A percentile compares a stretch with the other conserved stretches of the same genome.
phyloP scores from a whole-genome alignment of 2,329 filamentous ascomycete species.

The Scedosporium boydii region DNA sequence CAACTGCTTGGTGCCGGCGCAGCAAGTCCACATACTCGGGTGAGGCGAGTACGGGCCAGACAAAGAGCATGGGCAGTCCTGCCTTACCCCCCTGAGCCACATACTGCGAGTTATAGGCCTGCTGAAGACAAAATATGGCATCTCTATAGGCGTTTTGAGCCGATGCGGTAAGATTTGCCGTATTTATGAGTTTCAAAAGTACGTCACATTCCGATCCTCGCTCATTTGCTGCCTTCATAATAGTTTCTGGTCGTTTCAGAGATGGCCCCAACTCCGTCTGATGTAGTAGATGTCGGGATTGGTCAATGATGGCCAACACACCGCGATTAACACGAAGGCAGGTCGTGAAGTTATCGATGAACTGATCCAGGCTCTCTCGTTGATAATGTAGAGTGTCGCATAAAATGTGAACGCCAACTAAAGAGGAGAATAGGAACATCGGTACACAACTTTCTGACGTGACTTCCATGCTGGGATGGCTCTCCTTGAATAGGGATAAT shows the following conservation, averaged over 20 bases:
- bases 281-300: not conserved
- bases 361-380: not conserved
- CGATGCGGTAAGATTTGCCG: not conserved
- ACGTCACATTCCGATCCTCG: not conserved
- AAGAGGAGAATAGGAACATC: not conserved
- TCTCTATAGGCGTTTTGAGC: not conserved
- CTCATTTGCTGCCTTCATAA: constrained; percentile 10
- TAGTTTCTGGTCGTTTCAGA: not conserved
- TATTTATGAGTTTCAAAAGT: not conserved
- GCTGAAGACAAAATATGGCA: not conserved
- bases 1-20: constrained; percentile 26
- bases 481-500: not conserved
- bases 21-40: constrained; percentile 24
- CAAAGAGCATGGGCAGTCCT: not conserved
- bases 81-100: not conserved
- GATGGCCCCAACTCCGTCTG: not conserved
- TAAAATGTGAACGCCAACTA: not conserved
- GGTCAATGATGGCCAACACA: not conserved
- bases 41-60: constrained; percentile 4
- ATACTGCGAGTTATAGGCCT: not conserved
- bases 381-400: not conserved
- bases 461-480: not conserved
- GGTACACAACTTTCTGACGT: not conserved
- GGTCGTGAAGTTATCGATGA: not conserved
- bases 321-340: not conserved